Base-by-base conservation (phyloP, 306 rosid genomes). In the Quercus bicolor region DNA sequence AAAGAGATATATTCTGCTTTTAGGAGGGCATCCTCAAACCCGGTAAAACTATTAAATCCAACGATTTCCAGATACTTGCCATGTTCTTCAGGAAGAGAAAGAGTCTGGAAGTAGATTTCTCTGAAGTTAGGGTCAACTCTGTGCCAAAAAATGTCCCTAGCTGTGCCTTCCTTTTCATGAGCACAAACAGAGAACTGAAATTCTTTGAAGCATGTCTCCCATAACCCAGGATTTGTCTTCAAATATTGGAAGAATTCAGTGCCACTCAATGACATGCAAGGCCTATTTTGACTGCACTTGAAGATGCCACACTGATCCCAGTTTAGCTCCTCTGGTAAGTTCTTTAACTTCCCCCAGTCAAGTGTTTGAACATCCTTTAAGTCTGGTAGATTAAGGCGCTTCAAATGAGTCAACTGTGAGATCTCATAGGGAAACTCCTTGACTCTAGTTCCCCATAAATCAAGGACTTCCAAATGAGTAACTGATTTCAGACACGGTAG, bases 301-400 rank as follows among this genome's bases (percentile, higher is more conserved):
- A 77, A 60, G 68, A 68, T 34, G 57, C 70, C 62, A 51, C 77
- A 69, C n/a, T 52, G 57, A 20, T 1, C 56, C 84, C 79, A 84
- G 23, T 84, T 74, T 29, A 84, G 19, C 18, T 68, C 66, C 9
- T 82, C 72, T 0, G 87, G 85, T 23, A 84, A 15, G 16, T 56
- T 24, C 70, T 69, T 43, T 55, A 82, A 61, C 21, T 26, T 19
- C 40, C 59, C 54, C 82, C 79, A 73, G 24, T 79, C 75, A 61
- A 76, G 21, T 37, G 29, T 6, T 52, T 29, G n/a, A 34, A 77
- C 15, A 13, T 6, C 70, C 54, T 43, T 34, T 0, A 77, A 68
- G 55, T 59, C 55, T 4, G 89, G 89, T 16, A 86, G 19, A 72
- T 77, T 5, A 33, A 86, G 78, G 20, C 7, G 76, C 72, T 76